Base-by-base conservation (phyloP, 768 basidiomycete genomes). In the Grammothele lineata region DNA sequence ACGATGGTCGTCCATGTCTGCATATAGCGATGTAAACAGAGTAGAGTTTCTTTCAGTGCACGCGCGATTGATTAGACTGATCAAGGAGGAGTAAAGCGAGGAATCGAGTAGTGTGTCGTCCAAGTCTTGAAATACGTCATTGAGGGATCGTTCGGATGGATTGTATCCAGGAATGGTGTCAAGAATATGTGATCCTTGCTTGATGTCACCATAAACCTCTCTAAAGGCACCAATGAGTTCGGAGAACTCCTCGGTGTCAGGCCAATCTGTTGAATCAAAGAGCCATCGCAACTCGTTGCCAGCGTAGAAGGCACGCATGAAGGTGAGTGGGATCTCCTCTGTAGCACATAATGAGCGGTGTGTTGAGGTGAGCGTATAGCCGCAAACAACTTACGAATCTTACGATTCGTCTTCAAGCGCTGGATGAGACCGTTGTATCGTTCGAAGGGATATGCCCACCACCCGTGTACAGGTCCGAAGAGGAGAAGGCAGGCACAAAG, bases 381-480 rank as follows among this genome's bases (percentile, higher is more conserved):
- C n/a, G 21, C 23, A 26, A 18, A n/a, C n/a, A 2, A 5, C 10
- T 15, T 8, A 40, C 45, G 30, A 7, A 33, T 19, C 15, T 57
- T 58, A 5, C 47, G 33, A 45, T 68, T 65, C 0, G 58, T 62
- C 11, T 60, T 57, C 10, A 58, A 35, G 4, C 50, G 40, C 36
- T 62, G 61, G 3, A 66, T 43, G 11, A 56, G 41, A n/a, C 49
- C 41, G 42, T 65, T 68, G 27, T 59, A 62, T 9, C 59, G 51
- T 40, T 71, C 61, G 37, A 64, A 70, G 12, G 58, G 54, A 18
- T 50, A 57, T 5, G 53, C 53, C 48, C 62, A 41, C 50, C 49
- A 54, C 3, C 30, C 47, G 43, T 65, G 65, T 0, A 41, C 37
- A 1, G 68, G 67, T 0, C 70, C 67, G 42, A 63, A 68, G 0